These are phyloP conservation scores for Serendipita sp. DNA, from an alignment of 768 basidiomycete genomes.

Conservation along the genomic window DNA sequence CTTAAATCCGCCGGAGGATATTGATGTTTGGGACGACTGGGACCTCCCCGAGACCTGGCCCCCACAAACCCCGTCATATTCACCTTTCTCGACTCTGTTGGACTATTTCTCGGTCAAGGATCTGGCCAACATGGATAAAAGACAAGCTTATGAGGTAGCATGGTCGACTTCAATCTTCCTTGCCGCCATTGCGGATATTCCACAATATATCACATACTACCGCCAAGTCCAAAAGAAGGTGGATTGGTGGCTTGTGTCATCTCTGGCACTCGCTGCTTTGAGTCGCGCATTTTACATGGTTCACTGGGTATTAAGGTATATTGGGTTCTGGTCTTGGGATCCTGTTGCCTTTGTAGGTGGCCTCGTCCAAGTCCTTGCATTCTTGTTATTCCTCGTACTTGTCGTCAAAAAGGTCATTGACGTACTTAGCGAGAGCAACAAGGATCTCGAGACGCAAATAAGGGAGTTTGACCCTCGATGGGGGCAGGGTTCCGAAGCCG, in stretches of 20 bases:
- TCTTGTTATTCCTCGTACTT: neutral
- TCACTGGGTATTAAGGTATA: neutral
- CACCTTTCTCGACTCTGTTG: neutral
- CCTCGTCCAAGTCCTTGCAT: neutral
- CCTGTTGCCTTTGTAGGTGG: neutral
- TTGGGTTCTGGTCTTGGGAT: neutral
- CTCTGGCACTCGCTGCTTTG: neutral
- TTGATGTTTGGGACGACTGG: too few species aligned
- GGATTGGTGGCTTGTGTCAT: neutral
- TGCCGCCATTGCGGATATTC: neutral
- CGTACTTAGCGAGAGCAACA: neutral
- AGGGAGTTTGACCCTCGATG: neutral
- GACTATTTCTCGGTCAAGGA: neutral
- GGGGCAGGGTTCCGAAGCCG: neutral
- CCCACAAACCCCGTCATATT: neutral
- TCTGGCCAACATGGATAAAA: neutral
- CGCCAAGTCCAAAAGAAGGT: neutral
- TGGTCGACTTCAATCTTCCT: neutral
- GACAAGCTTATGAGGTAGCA: neutral
- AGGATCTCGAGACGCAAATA: neutral
- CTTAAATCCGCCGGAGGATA: too few species aligned
- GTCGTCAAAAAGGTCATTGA: neutral
- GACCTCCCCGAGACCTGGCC: too few species aligned
- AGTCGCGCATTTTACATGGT: neutral
- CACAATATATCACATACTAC: constrained; percentile 1